Evolutionary conservation across 768 basidiomycete genomes (phyloP).

Genomic region (Termitomyces sp.): DNA sequence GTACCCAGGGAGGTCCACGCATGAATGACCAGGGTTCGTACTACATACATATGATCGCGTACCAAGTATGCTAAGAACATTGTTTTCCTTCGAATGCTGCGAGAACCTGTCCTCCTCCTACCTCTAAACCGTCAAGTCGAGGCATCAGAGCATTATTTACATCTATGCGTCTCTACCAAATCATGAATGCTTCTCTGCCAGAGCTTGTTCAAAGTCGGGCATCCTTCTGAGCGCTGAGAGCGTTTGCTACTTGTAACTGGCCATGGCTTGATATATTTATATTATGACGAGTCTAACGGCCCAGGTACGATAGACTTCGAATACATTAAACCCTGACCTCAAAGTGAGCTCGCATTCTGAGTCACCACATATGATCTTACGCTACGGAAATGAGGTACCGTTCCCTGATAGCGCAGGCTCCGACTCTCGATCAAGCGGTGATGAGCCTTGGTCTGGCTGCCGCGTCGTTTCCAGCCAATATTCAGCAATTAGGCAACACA

Average conservation of each 20-base stretch:
- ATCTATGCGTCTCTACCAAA: not conserved
- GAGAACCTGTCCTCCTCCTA: no score
- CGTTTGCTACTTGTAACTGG: not conserved
- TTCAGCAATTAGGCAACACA: no score
- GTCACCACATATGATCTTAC: conserved; percentile 71
- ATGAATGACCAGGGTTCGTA: no score
- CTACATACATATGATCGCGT: no score
- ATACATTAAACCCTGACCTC: conserved; percentile 21
- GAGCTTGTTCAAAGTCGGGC: not conserved
- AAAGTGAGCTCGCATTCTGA: conserved; percentile 46
- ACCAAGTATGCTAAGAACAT: no score
- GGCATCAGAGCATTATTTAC: not conserved
- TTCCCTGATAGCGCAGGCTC: conserved; percentile 36
- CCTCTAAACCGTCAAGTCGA: not conserved
- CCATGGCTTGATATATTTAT: not conserved
- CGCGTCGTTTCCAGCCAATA: no score
- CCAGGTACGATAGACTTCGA: conserved; percentile 15
- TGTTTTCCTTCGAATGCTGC: no score
- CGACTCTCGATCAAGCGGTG: conserved; percentile 12
- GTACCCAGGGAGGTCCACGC: no score
- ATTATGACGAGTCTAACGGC: conserved; percentile 14
- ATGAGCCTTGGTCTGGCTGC: no score
- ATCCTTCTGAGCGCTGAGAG: not conserved
- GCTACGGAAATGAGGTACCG: conserved; percentile 61
- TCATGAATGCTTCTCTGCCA: not conserved